Base-by-base conservation (phyloP, 441 rosid genomes). In the Adansonia madagascariensis region DNA sequence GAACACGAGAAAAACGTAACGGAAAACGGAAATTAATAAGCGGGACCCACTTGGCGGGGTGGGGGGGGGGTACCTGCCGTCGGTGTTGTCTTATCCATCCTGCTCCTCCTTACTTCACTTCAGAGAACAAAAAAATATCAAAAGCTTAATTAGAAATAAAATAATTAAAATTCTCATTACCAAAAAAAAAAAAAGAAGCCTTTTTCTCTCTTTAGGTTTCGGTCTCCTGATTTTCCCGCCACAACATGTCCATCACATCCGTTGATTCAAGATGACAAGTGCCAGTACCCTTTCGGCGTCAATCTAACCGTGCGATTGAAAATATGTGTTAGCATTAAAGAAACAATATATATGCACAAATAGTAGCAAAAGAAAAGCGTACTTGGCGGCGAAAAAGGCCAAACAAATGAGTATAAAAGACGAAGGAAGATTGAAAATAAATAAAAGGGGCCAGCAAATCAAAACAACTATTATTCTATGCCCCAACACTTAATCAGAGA, bases 141-240 rank as follows among this genome's bases (percentile, higher is more conserved):
- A 27, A 53, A 53, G 9, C 47, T 44, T 44, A 44, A 44, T 44
- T 44, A 3, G 41, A 59, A 2, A 44, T 44, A 44, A 44, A 44
- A 44, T 44, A 44, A 44, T 44, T 7, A 44, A 44, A 44, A 44
- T 4, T 44, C 8, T 44, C 6, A 6, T 24, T 24, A 35, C 3
- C 4, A 35, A 5, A 10, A 44, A 52, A 27, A 55, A 0, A 1
- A 3, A 3, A n/a, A n/a, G n/a, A n/a, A n/a, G 6, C 39, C 1
- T 35, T 0, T 57, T 47, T 24, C 27, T 24, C 27, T 24, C 27
- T 24, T 24, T 24, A 24, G 27, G 27, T 15, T 7, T 75, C 85
- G 12, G 14, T 14, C 85, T 70, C 82, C 75, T 27, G 49, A 80
- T 14, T 82, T 87, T 86, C 91, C 89, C 91, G 91, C 91, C 91